Percentiles rank a stretch among this genome's conserved stretches.
Conservation (phyloP, 441 rosid species). For the Populus hybrid region DNA sequence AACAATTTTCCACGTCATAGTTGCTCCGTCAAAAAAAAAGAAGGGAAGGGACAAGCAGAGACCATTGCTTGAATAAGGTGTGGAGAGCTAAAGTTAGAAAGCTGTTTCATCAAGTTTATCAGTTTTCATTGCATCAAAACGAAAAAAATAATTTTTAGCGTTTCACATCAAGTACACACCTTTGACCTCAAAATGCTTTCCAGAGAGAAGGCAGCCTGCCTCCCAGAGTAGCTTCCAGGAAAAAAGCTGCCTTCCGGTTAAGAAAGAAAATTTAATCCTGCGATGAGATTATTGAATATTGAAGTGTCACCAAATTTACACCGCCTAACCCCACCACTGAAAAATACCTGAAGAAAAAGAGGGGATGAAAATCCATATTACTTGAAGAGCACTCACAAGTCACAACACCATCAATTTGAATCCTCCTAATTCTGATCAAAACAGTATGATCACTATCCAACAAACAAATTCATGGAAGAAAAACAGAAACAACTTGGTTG, state of each 20-base stretch:
- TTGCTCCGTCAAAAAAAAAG: not conserved
- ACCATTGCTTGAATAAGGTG: not conserved
- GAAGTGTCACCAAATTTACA: not conserved
- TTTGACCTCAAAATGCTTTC: conserved; percentile 4
- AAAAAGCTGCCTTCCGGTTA: not conserved
- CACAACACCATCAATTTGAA: not conserved
- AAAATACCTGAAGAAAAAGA: not conserved
- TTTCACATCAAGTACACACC: conserved; percentile 1
- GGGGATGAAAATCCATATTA: not conserved
- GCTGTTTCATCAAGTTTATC: not conserved
- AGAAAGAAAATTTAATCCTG: not conserved
- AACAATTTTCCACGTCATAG: not conserved
- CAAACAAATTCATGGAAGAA: not conserved
- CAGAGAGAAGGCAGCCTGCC: not conserved
- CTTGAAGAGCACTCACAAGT: not conserved
- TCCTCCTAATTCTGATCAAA: not conserved
- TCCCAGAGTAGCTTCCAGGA: not conserved
- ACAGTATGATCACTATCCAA: not conserved
- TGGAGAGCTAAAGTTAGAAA: not conserved
- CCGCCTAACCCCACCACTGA: not conserved
- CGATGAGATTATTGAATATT: not conserved
- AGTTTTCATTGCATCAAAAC: not conserved
- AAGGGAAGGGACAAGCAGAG: not conserved
- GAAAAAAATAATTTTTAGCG: too few relatives aligned
- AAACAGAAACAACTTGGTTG: not conserved